Conservation (phyloP, 305 asterid species). For the Solanum hybrid region DNA sequence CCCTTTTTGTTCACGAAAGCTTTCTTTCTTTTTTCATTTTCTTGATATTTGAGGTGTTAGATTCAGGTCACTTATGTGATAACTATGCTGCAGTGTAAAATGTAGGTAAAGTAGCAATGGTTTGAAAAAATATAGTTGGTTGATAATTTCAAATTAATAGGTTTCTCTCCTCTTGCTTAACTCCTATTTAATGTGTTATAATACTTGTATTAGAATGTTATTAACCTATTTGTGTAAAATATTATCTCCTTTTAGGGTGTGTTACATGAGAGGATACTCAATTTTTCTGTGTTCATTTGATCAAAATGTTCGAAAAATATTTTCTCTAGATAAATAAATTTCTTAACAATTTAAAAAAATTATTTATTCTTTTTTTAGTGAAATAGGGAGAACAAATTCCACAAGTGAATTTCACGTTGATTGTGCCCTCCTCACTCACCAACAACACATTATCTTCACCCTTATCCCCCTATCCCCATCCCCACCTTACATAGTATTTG, state of each 20-base stretch:
- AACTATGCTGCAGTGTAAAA: slow-evolving; percentile 13
- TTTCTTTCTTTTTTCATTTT: neutral
- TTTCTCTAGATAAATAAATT: neutral
- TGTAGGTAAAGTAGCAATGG: slow-evolving; percentile 18
- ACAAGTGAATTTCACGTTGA: neutral
- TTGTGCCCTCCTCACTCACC: neutral
- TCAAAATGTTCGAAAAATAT: neutral
- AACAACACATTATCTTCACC: neutral
- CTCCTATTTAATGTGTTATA: neutral
- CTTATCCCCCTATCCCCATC: too few relatives aligned
- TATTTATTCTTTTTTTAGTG: neutral
- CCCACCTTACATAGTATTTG: neutral
- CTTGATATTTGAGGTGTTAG: slow-evolving; percentile 21
- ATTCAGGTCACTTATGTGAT: slow-evolving; percentile 8
- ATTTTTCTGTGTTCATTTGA: neutral
- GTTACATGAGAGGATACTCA: neutral
- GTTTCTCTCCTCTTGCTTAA: neutral
- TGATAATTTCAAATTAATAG: neutral
- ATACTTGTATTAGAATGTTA: neutral
- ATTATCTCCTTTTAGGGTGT: neutral
- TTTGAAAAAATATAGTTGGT: slow-evolving; percentile 20
- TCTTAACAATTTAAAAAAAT: neutral
- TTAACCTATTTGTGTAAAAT: neutral
- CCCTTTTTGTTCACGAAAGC: neutral
- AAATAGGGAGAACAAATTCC: neutral